Evolutionary conservation across 1,284 basidiomycete species (phyloP).

Genomic region (Cryptococcus wingfieldii): DNA sequence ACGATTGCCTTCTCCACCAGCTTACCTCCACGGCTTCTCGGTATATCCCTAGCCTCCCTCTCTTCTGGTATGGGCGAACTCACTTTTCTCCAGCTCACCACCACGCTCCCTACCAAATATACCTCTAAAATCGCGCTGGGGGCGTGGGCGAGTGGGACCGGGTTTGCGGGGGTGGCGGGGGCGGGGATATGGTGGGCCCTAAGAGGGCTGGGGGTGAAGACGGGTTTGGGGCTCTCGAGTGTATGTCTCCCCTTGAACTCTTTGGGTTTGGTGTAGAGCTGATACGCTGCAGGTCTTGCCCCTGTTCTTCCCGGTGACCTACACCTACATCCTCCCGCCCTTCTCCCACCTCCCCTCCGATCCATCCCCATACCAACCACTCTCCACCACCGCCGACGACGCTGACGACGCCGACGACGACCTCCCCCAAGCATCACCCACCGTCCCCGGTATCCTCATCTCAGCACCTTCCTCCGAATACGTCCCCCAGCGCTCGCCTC

Average conservation of each 20-base stretch:
- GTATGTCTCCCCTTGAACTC: slow-evolving; percentile 17
- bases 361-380: slow-evolving; percentile 20
- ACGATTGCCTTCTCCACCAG: slow-evolving; percentile 72
- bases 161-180: slow-evolving; percentile 87
- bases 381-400: slow-evolving; percentile 17
- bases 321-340: slow-evolving; percentile 66
- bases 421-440: background rate
- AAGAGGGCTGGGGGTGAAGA: slow-evolving; percentile 73
- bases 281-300: slow-evolving; percentile 62
- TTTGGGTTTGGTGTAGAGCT: background rate
- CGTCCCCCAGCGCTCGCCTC: slow-evolving; percentile 1
- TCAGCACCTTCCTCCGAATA: slow-evolving; percentile 31
- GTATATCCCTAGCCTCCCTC: slow-evolving; percentile 85
- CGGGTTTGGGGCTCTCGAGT: slow-evolving; percentile 71
- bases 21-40: slow-evolving; percentile 68
- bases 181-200: slow-evolving; percentile 94
- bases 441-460: slow-evolving; percentile 54
- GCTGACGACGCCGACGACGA: background rate
- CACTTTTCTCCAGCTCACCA: slow-evolving; percentile 90
- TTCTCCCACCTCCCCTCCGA: slow-evolving; percentile 14
- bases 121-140: slow-evolving; percentile 53
- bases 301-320: slow-evolving; percentile 67
- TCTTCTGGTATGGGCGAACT: slow-evolving; percentile 90
- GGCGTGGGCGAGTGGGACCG: slow-evolving; percentile 84
- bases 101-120: slow-evolving; percentile 53